phyloP scores from a whole-genome alignment of 2,329 filamentous ascomycete species.

The Chaetomiaceae sp. region DNA sequence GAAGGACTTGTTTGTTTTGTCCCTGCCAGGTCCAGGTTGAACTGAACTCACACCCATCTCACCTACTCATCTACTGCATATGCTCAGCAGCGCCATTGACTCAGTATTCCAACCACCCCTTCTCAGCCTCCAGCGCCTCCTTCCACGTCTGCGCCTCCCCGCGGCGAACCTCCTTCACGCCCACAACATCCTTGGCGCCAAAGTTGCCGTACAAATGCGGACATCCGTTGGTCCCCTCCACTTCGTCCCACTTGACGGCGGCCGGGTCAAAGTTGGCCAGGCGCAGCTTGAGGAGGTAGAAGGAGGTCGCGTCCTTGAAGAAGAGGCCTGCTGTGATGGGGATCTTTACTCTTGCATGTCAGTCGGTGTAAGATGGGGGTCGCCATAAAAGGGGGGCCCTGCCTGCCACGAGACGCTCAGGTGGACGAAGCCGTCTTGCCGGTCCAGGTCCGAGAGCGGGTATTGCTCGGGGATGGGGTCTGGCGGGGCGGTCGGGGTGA shows the following conservation, averaged over 20 bases:
- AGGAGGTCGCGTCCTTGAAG: constrained; percentile 35
- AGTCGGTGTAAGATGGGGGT: not conserved
- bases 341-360: constrained; percentile 29
- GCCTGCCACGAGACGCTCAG: constrained; percentile 55
- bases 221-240: constrained; percentile 42
- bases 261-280: constrained; percentile 40
- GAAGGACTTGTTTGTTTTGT: too few relatives aligned
- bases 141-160: constrained; percentile 44
- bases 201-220: constrained; percentile 59
- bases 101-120: constrained; percentile 39
- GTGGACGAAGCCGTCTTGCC: constrained; percentile 58
- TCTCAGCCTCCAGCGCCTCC: constrained; percentile 36
- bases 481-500: constrained; percentile 49
- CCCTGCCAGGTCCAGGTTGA: too few relatives aligned
- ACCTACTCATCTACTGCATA: too few relatives aligned
- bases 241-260: constrained; percentile 50
- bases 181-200: constrained; percentile 48
- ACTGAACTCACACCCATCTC: too few relatives aligned
- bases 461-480: constrained; percentile 50
- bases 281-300: constrained; percentile 53
- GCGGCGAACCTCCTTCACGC: constrained; percentile 43
- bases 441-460: constrained; percentile 56
- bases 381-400: constrained; percentile 20
- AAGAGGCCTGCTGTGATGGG: constrained; percentile 43
- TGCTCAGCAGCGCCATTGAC: too few relatives aligned